Base-by-base conservation (phyloP, 352 stramenopile species). In the Pythium rishiriense region DNA sequence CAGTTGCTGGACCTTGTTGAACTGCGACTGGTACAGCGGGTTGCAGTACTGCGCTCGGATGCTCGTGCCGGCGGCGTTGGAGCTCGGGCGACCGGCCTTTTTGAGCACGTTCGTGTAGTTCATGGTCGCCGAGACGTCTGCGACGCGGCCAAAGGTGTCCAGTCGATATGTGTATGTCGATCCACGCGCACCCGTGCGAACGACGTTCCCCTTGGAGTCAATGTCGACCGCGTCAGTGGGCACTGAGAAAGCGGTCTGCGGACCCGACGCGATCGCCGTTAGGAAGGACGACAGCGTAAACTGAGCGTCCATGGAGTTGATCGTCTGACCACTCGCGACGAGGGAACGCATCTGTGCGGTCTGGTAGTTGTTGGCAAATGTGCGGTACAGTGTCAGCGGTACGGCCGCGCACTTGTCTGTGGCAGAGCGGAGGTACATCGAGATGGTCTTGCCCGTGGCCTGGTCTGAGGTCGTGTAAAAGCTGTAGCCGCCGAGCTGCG, bases 41-140 rank as follows among this genome's bases (percentile, higher is more conserved):
- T 69, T 63, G 49, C 70, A 75, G 67, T 78, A 78, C 58, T 76
- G 70, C 21, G 70, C 53, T 14, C 70, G 66, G n/a, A 76, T 64
- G 2, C 46, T 67, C 42, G 57, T 59, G 31, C 66, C 70, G 1
- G 61, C 62, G 9, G 57, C 19, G 62, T 72, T 76, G 17, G 58
- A 24, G 42, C 51, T 64, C 17, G 59, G 66, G 42, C 64, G 60
- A 0, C 70, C 58, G 1, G 66, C 55, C 26, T 74, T 68, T 31
- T 59, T 65, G 19, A 76, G 58, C 35, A 76, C 60, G 51, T 68
- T 76, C 14, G 37, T 52, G 52, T 60, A 74, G 51, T 37, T 74
- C 49, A 74, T 65, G 26, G 43, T 25, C 11, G 60, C 49, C 2
- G 51, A 60, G 35, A 68, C 66, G 11, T 47, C 41, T 3, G 51